phyloP scores from a whole-genome alignment of 2,329 filamentous ascomycete genomes.

The Alternaria brassicae region DNA sequence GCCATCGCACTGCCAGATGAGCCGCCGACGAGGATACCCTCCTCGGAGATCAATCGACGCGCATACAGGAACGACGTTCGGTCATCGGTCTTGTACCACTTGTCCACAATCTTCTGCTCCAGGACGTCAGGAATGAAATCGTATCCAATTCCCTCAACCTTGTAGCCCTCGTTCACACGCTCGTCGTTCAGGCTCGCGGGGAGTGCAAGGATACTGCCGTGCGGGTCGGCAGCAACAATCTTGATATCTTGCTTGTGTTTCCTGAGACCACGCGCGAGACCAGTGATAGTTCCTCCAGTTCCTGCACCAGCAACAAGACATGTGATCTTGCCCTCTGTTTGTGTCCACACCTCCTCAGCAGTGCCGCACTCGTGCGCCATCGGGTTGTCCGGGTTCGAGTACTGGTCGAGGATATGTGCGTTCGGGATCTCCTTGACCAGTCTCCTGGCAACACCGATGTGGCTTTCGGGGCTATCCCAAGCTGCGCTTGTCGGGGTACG shows the following conservation, averaged over 20 bases:
- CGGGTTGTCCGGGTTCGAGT: constrained; percentile 90
- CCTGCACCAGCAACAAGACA: constrained; percentile 91
- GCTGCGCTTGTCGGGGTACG: constrained; percentile 95
- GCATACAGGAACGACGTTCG: constrained; percentile 88
- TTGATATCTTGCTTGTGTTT: constrained; percentile 88
- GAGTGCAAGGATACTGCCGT: constrained; percentile 87
- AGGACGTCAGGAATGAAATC: constrained; percentile 97
- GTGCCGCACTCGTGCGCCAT: constrained; percentile 93
- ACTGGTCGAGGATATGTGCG: constrained; percentile 96
- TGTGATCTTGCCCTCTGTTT: constrained; percentile 82
- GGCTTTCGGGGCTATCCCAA: constrained; percentile 91
- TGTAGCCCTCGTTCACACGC: constrained; percentile 83
- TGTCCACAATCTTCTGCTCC: constrained; percentile 78
- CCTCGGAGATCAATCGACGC: constrained; percentile 89
- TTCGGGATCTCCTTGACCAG: constrained; percentile 96
- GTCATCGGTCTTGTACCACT: constrained; percentile 99
- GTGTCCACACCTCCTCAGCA: constrained; percentile 93
- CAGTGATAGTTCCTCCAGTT: constrained; percentile 94
- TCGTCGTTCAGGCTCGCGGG: constrained; percentile 81
- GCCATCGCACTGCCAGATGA: constrained; percentile 92
- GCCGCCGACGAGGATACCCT: constrained; percentile 91
- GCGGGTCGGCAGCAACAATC: constrained; percentile 89
- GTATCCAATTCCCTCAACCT: constrained; percentile 98
- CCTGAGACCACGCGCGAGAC: constrained; percentile 80
- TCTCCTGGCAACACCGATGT: constrained; percentile 91